Conservation (phyloP, 768 basidiomycete genomes). For the Xerocomus spinulosus region DNA sequence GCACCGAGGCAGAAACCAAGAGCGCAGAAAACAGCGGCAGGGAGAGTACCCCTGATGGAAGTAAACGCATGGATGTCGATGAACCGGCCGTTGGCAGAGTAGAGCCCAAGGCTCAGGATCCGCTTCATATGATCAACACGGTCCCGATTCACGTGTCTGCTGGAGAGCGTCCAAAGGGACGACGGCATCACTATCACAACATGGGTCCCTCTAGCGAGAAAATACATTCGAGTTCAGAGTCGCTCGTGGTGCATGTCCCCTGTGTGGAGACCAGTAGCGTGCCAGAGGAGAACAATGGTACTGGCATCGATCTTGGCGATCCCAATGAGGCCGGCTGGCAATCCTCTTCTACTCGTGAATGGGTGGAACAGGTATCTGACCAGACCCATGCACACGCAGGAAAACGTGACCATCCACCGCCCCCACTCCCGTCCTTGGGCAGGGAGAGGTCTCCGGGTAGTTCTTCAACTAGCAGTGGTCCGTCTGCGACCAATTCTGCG, state of each 20-base stretch:
- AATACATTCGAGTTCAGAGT: slow-evolving; percentile 15
- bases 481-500: slow-evolving; percentile 20
- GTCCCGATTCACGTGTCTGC: slow-evolving; percentile 27
- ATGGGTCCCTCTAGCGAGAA: slow-evolving; percentile 3
- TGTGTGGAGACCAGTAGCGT: slow-evolving; percentile 12
- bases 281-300: slow-evolving; percentile 15
- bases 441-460: slow-evolving; percentile 24
- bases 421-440: slow-evolving; percentile 4
- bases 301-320: slow-evolving; percentile 14
- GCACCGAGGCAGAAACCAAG: slow-evolving; percentile 6
- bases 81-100: slow-evolving; percentile 3
- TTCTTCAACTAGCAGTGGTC: slow-evolving; percentile 23
- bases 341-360: slow-evolving; percentile 36
- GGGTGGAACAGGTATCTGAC: slow-evolving; percentile 43
- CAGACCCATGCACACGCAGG: slow-evolving; percentile 20
- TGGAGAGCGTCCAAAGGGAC: slow-evolving; percentile 24
- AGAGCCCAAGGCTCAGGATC: background rate
- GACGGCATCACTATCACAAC: slow-evolving; percentile 6
- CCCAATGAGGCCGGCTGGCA: slow-evolving; percentile 22
- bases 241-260: slow-evolving; percentile 30
- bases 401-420: slow-evolving; percentile 3
- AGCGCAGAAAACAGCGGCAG: slow-evolving; percentile 1
- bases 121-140: slow-evolving; percentile 15
- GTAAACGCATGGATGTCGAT: slow-evolving; percentile 27
- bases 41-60: slow-evolving; percentile 4